Evolutionary conservation across 2,329 filamentous ascomycete genomes (phyloP), one percentile per base, ranked within the genome.

Genomic region (Xylaria sp.): DNA sequence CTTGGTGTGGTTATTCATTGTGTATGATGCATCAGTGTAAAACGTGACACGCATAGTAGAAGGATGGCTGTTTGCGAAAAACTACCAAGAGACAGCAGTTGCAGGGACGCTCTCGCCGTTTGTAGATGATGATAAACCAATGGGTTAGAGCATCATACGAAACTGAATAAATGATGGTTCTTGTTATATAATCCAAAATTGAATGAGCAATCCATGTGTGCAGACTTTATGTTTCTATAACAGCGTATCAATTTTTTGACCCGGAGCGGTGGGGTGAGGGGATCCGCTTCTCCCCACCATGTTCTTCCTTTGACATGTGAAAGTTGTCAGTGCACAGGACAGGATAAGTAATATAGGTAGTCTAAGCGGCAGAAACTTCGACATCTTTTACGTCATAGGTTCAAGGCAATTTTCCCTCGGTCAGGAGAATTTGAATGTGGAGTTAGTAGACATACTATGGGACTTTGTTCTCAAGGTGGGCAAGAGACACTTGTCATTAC

Each of bases 11-110:
- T 33, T 26, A 49, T 64, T 64, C 48, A 53, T 42, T 54, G 20
- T 62, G 59, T 68, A 64, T 10, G 36, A 68, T 65, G 54, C 48
- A 13, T 42, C 13, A 23, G 23, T 49, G 40, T 49, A 44, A 57
- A 48, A 40, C 28, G 9, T 49, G 54, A 59, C 40, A 20, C 36
- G 54, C 20, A 10, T 53, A 40, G 46, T 28, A 38, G 36, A 58
- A 10, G 53, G 31, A 38, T 40, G 15, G 58, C 10, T 51, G 46
- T 33, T 54, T 9, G 56, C 31, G 28, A 26, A 36, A 51, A 31
- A 57, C 44, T 23, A n/a, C 59, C 2, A 4, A 42, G 38, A 42
- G 26, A 53, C 1, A 15, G n/a, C 26, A 3, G 17, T 53, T 23
- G n/a, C 38, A 28, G 26, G 40, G 28, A 60, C 38, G n/a, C 28